Percentiles rank a stretch among this genome's conserved stretches.
Conservation (phyloP, 2,329 filamentous ascomycete species). For the Chaetomiaceae sp. region DNA sequence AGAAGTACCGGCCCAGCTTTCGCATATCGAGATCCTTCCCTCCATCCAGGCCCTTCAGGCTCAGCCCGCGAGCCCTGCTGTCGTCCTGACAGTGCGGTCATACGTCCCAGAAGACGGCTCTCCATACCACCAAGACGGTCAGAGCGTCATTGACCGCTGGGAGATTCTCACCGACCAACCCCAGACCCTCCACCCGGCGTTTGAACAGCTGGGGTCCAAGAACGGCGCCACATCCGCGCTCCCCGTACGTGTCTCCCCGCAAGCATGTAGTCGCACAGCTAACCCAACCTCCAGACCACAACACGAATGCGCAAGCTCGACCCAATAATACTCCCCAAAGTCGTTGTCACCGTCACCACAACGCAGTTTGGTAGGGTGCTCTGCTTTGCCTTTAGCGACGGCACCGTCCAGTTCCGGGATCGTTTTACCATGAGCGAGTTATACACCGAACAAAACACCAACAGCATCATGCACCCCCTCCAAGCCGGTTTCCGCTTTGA, state of each 20-base stretch:
- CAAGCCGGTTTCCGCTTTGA: slow-evolving; percentile 75
- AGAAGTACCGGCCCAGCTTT: slow-evolving; percentile 58
- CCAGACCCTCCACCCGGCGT: slow-evolving; percentile 67
- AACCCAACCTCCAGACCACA: slow-evolving; percentile 21
- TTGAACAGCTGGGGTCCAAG: slow-evolving; percentile 65
- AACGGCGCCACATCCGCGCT: slow-evolving; percentile 51
- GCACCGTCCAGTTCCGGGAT: slow-evolving; percentile 75
- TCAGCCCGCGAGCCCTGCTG: slow-evolving; percentile 39
- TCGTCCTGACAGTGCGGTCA: slow-evolving; percentile 70
- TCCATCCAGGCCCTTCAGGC: slow-evolving; percentile 44
- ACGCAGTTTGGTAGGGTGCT: slow-evolving; percentile 68
- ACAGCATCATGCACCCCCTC: slow-evolving; percentile 63
- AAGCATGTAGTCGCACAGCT: background rate
- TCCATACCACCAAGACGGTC: slow-evolving; percentile 58
- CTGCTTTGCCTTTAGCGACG: slow-evolving; percentile 72
- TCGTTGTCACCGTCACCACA: slow-evolving; percentile 63
- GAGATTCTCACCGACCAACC: slow-evolving; percentile 64
- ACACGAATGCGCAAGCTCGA: slow-evolving; percentile 58
- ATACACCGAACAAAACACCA: slow-evolving; percentile 58
- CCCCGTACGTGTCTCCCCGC: slow-evolving; percentile 15
- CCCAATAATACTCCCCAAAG: slow-evolving; percentile 64
- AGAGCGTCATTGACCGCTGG: slow-evolving; percentile 80
- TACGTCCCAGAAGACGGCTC: slow-evolving; percentile 49
- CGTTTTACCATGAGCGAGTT: slow-evolving; percentile 67
- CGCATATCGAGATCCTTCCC: slow-evolving; percentile 70